These are phyloP conservation scores for Paraphoma sp. DNA, from an alignment of 2,329 filamentous ascomycete genomes.

Conservation along the genomic window DNA sequence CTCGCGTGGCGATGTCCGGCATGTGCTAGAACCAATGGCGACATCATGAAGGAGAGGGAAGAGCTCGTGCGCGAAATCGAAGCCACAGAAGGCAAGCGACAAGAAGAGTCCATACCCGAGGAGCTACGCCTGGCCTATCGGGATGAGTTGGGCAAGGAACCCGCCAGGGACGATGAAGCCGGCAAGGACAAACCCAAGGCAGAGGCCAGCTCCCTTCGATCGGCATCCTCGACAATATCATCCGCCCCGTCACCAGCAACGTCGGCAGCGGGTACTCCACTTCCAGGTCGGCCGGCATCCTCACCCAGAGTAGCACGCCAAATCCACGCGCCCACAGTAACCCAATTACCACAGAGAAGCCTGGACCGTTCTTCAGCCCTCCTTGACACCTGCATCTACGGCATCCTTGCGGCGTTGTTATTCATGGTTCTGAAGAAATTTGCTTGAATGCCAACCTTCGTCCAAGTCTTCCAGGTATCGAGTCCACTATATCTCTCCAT, in stretches of 20 bases:
- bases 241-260: not conserved
- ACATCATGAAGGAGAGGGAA: slow-evolving; percentile 76
- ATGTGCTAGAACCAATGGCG: slow-evolving; percentile 75
- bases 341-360: slow-evolving; percentile 5
- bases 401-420: slow-evolving; percentile 71
- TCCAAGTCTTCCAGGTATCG: too few species aligned
- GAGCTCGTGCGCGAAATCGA: slow-evolving; percentile 59
- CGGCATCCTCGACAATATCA: not conserved
- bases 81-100: slow-evolving; percentile 49
- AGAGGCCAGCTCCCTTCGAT: slow-evolving; percentile 3
- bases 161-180: slow-evolving; percentile 10
- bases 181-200: slow-evolving; percentile 32
- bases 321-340: slow-evolving; percentile 5
- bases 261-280: not conserved
- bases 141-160: slow-evolving; percentile 68
- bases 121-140: slow-evolving; percentile 72
- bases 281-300: not conserved
- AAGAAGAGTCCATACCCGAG: slow-evolving; percentile 58
- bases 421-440: slow-evolving; percentile 69
- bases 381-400: slow-evolving; percentile 82
- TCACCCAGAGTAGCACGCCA: slow-evolving; percentile 22
- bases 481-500: too few species aligned
- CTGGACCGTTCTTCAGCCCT: slow-evolving; percentile 69
- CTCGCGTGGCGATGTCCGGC: slow-evolving; percentile 69
- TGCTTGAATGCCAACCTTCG: not conserved